These are phyloP conservation scores for Cadophora malorum DNA, from an alignment of 2,329 filamentous ascomycete genomes.

Conservation along the genomic window DNA sequence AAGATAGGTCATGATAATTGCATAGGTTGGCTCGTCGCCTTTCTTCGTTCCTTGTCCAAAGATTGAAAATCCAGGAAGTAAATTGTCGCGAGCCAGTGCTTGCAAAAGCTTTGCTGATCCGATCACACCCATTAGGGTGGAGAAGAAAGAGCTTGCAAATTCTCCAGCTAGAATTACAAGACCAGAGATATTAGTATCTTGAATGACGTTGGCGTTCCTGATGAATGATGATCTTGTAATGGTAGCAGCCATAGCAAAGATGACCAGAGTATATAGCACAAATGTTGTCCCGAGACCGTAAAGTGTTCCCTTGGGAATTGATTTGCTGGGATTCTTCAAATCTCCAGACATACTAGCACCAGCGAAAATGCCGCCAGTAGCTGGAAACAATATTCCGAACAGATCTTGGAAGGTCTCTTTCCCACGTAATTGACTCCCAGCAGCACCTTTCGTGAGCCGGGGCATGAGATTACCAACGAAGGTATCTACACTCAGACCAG, in stretches of 20 bases:
- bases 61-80: slow-evolving; percentile 76
- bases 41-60: slow-evolving; percentile 77
- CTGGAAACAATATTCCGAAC: slow-evolving; percentile 85
- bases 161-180: slow-evolving; percentile 80
- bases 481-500: slow-evolving; percentile 74
- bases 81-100: slow-evolving; percentile 78
- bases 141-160: slow-evolving; percentile 83
- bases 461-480: slow-evolving; percentile 78
- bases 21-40: slow-evolving; percentile 76
- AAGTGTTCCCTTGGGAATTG: slow-evolving; percentile 84
- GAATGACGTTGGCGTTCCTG: slow-evolving; percentile 73
- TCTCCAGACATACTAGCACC: slow-evolving; percentile 93
- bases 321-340: slow-evolving; percentile 79
- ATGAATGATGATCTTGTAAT: slow-evolving; percentile 78
- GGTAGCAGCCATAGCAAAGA: slow-evolving; percentile 78
- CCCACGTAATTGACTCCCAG: slow-evolving; percentile 65
- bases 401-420: slow-evolving; percentile 78
- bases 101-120: slow-evolving; percentile 85
- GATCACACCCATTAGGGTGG: slow-evolving; percentile 85
- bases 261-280: slow-evolving; percentile 75
- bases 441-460: slow-evolving; percentile 64
- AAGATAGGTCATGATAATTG: slow-evolving; percentile 76
- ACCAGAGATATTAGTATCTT: slow-evolving; percentile 79
- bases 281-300: slow-evolving; percentile 80
- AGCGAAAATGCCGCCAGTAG: slow-evolving; percentile 64